These are phyloP conservation scores for Ophiostoma sp. DNA, from an alignment of 2,329 filamentous ascomycete genomes.

Conservation along the genomic window DNA sequence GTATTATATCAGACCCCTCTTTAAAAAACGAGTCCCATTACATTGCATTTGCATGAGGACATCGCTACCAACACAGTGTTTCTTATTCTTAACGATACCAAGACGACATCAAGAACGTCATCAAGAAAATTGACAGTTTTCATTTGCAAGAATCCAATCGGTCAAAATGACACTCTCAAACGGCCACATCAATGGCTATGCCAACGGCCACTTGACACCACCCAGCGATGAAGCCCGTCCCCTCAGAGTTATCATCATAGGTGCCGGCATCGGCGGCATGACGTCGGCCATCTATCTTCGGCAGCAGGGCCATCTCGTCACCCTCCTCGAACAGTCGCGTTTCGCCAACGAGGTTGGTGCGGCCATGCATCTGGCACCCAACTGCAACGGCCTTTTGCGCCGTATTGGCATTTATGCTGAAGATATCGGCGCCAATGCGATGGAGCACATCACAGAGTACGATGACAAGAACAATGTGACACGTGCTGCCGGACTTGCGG, in stretches of 20 bases:
- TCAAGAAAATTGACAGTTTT: neutral
- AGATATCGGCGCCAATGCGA: conserved; percentile 35
- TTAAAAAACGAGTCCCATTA: neutral
- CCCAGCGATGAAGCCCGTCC: neutral
- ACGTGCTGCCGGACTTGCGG: conserved; percentile 33
- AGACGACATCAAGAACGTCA: neutral
- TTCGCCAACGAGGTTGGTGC: conserved; percentile 52
- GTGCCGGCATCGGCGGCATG: conserved; percentile 48
- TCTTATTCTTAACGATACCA: too few species aligned
- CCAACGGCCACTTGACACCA: neutral
- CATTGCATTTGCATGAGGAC: neutral
- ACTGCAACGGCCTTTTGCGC: conserved; percentile 52
- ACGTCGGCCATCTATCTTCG: conserved; percentile 49
- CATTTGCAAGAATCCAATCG: neutral
- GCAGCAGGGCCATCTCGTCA: conserved; percentile 47
- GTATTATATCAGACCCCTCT: neutral
- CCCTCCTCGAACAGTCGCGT: conserved; percentile 47
- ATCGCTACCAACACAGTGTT: too few species aligned
- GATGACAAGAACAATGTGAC: conserved; percentile 21
- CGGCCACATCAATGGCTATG: conserved; percentile 10
- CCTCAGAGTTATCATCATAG: conserved; percentile 22
- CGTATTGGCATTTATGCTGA: conserved; percentile 38
- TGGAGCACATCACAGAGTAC: conserved; percentile 26
- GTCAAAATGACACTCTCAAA: conserved; percentile 7
- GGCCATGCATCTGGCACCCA: conserved; percentile 53